A percentile compares a stretch with the other conserved stretches of the same genome.
Evolutionary conservation across 306 rosid genomes (phyloP).

Genomic region (Canavalia ensiformis): DNA sequence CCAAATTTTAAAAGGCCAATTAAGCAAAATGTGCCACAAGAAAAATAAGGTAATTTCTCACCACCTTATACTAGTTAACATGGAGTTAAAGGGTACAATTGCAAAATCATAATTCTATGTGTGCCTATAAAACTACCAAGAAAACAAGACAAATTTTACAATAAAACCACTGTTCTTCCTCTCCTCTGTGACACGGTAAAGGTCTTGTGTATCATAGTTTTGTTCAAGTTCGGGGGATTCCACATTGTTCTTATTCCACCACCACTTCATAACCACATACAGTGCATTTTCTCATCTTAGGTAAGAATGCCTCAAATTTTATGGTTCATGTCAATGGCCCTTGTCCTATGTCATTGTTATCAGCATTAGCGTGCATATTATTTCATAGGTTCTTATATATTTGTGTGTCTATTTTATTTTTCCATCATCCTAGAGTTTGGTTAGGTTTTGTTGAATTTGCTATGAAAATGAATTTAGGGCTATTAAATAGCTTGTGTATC

Average conservation of each 20-base stretch:
- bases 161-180: not conserved
- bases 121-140: not conserved
- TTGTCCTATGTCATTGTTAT: not conserved
- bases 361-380: slow-evolving; percentile 36
- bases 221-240: not conserved
- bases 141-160: not conserved
- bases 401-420: not conserved
- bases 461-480: not conserved
- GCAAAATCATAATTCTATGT: not conserved
- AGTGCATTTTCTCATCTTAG: not conserved
- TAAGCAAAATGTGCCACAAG: not conserved
- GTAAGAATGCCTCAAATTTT: not conserved
- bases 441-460: not conserved
- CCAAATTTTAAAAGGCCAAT: not conserved
- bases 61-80: not conserved
- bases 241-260: not conserved
- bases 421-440: not conserved
- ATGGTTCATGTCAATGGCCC: not conserved
- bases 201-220: not conserved
- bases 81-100: not conserved
- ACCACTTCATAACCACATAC: not conserved
- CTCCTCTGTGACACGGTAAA: not conserved
- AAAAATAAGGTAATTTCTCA: not conserved
- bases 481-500: not conserved
- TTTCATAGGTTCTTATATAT: not conserved